A percentile compares a stretch with the other conserved stretches of the same genome.
Evolutionary conservation across 2,329 filamentous ascomycete species (phyloP).

Genomic region (Arthrobotrys iridis): DNA sequence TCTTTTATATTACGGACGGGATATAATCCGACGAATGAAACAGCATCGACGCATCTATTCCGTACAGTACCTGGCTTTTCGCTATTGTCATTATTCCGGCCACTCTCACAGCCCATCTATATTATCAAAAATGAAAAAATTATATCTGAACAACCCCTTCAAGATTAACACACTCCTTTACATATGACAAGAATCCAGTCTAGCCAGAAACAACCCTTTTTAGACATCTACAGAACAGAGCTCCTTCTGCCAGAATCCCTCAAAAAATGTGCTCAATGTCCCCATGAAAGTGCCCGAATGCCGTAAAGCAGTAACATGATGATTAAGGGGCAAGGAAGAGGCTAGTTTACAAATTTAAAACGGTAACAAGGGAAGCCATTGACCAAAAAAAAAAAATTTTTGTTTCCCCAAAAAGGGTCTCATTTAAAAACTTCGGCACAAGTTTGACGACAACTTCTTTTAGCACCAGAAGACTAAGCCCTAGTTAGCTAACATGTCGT

Average conservation of each 20-base stretch:
- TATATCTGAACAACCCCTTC: not conserved
- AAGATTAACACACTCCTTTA: not conserved
- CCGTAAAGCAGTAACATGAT: conserved; percentile 36
- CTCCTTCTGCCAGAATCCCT: conserved; percentile 23
- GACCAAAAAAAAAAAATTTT: conserved; percentile 1
- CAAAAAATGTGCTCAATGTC: conserved; percentile 19
- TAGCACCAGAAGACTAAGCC: not conserved
- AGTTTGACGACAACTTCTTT: conserved; percentile 15
- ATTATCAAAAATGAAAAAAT: conserved; percentile 23
- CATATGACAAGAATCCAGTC: conserved; percentile 2
- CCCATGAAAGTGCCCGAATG: conserved; percentile 39
- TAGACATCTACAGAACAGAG: conserved; percentile 20
- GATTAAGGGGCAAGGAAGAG: conserved; percentile 44
- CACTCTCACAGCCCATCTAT: conserved; percentile 19
- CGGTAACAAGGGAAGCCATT: conserved; percentile 2
- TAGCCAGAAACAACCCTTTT: conserved; percentile 11
- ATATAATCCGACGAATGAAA: conserved; percentile 46
- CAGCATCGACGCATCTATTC: conserved; percentile 9
- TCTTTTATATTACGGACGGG: conserved; percentile 29
- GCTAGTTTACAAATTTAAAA: not conserved
- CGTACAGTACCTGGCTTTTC: not conserved
- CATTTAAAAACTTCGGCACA: conserved; percentile 39
- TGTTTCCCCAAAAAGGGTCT: conserved; percentile 17
- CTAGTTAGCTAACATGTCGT: not conserved
- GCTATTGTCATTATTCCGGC: not conserved